Percentiles rank a stretch among this genome's conserved stretches.
Conservation (phyloP, 163 green algal genomes). For the Scenedesmus sp. region DNA sequence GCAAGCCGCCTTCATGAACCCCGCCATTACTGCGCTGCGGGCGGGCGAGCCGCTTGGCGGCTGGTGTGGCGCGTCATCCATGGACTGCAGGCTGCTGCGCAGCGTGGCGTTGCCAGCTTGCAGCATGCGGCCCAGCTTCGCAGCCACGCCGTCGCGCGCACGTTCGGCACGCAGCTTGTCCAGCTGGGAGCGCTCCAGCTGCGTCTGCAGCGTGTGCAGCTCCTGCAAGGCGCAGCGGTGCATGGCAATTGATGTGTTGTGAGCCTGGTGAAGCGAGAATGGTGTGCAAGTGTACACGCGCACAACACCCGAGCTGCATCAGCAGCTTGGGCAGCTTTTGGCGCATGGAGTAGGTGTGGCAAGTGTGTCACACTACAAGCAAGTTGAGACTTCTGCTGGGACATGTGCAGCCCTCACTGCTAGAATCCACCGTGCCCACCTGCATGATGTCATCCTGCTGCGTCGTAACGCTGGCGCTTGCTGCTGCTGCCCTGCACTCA, state of each 20-base stretch:
- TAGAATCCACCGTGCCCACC: neutral
- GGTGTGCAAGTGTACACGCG: too few relatives aligned
- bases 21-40: neutral
- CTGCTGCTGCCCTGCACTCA: constrained; percentile 18
- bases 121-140: constrained; percentile 32
- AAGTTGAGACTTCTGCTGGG: too few relatives aligned
- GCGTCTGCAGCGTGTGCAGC: constrained; percentile 15
- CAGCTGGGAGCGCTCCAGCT: constrained; percentile 47
- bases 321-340: neutral
- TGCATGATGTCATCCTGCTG: constrained; percentile 46
- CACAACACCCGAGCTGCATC: neutral
- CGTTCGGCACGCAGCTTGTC: constrained; percentile 33
- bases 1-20: neutral
- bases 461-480: neutral
- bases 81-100: constrained; percentile 10
- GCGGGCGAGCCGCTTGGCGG: neutral
- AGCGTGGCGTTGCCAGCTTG: neutral
- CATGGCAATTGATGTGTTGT: neutral
- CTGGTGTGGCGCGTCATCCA: neutral
- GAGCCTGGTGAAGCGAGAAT: too few relatives aligned
- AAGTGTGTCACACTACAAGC: too few relatives aligned
- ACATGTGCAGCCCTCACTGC: neutral
- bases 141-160: neutral
- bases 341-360: too few relatives aligned
- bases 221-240: neutral